Conservation (phyloP, 352 stramenopile species). For the Globisporangium canariense region DNA sequence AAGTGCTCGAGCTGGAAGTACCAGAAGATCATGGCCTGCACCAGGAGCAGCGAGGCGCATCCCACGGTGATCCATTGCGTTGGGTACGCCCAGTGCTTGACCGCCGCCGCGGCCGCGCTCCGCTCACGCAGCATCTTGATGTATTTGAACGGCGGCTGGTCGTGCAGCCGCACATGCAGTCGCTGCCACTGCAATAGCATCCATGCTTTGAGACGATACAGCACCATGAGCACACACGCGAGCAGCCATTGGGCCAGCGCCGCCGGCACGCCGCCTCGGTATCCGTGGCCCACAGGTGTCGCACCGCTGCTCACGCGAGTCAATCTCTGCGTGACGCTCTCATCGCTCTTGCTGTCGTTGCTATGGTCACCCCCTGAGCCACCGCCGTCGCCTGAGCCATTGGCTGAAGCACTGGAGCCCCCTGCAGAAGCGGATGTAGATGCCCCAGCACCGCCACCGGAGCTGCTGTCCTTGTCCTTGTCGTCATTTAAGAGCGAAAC, state of each 20-base stretch:
- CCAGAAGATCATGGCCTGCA: slow-evolving; percentile 45
- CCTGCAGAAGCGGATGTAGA: background rate
- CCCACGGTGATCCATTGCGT: slow-evolving; percentile 67
- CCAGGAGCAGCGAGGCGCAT: slow-evolving; percentile 37
- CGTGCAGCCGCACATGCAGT: slow-evolving; percentile 27
- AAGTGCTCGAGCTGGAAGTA: slow-evolving; percentile 49
- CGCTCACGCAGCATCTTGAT: slow-evolving; percentile 9
- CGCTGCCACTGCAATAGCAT: slow-evolving; percentile 23
- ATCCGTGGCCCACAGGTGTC: background rate
- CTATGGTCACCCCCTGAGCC: background rate
- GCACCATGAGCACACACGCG: slow-evolving; percentile 13
- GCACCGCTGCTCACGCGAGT: background rate
- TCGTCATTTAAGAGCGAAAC: slow-evolving; percentile 12
- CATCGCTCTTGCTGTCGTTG: slow-evolving; percentile 12
- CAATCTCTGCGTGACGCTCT: background rate
- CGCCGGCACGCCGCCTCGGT: slow-evolving; percentile 6
- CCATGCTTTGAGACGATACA: slow-evolving; percentile 26
- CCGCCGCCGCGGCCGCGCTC: slow-evolving; percentile 19
- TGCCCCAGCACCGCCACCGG: slow-evolving; percentile 1
- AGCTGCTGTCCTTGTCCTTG: slow-evolving; percentile 13
- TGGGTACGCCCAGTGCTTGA: slow-evolving; percentile 66
- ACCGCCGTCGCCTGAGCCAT: background rate
- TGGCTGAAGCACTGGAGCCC: too few species aligned
- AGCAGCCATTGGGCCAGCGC: slow-evolving; percentile 20
- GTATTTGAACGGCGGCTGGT: slow-evolving; percentile 16